Percentiles rank a stretch among this genome's conserved stretches.
These are phyloP conservation scores for Termitomyces sp. DNA, from an alignment of 1,284 basidiomycete species.

Conservation along the genomic window DNA sequence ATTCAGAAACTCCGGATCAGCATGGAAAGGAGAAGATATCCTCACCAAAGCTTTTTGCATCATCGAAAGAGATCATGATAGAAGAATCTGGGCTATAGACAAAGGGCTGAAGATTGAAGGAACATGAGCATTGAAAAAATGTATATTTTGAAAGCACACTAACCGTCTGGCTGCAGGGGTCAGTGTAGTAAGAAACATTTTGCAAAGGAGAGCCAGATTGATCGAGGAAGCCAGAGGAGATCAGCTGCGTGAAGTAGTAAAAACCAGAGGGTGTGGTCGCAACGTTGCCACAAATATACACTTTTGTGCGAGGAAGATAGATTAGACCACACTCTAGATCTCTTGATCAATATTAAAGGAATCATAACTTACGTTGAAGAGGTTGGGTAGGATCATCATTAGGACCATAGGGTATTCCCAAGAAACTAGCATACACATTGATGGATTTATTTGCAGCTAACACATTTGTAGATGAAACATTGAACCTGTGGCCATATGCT, in stretches of 20 bases:
- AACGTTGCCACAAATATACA: conserved; percentile 37
- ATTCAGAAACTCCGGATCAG: background rate
- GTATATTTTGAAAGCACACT: conserved; percentile 21
- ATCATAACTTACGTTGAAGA: background rate
- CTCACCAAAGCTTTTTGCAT: conserved; percentile 33
- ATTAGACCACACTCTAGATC: background rate
- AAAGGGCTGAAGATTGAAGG: conserved; percentile 43
- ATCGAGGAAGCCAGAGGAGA: conserved; percentile 47
- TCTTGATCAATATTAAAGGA: background rate
- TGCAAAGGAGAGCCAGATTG: conserved; percentile 42
- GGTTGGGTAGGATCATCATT: conserved; percentile 37
- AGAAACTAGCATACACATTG: background rate
- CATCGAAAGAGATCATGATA: conserved; percentile 62
- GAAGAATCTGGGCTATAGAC: conserved; percentile 52
- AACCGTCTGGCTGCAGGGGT: conserved; percentile 66
- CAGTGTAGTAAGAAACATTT: conserved; percentile 49
- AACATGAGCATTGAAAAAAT: background rate
- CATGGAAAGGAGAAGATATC: background rate
- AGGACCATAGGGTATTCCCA: conserved; percentile 25
- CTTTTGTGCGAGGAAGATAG: conserved; percentile 20
- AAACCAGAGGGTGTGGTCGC: conserved; percentile 36
- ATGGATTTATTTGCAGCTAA: background rate
- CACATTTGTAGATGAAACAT: conserved; percentile 29
- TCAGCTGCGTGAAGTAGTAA: conserved; percentile 56
- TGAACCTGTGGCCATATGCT: conserved; percentile 68